phyloP scores from a whole-genome alignment of 23 red algal genomes.

The Gracilariopsis chorda region DNA sequence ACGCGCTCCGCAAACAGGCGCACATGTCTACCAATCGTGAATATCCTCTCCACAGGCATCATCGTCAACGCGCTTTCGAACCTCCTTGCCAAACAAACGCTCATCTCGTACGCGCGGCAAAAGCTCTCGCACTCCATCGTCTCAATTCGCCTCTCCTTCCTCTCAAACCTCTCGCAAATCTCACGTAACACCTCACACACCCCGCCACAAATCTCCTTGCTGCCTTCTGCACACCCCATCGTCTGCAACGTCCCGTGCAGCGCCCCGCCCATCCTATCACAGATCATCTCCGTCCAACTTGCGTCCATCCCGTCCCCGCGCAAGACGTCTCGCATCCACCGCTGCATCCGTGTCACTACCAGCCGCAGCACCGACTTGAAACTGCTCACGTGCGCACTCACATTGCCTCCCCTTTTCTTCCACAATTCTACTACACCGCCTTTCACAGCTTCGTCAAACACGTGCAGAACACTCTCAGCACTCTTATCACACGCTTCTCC shows the following conservation, averaged over 20 bases:
- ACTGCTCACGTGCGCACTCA: background rate
- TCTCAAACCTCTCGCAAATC: background rate
- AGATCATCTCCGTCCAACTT: background rate
- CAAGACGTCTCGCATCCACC: background rate
- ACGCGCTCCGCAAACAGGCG: too few relatives aligned
- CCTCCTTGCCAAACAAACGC: background rate
- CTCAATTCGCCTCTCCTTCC: too few relatives aligned
- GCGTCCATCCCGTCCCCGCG: background rate
- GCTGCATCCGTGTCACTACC: background rate
- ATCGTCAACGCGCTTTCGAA: too few relatives aligned
- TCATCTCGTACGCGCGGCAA: background rate
- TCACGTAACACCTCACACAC: background rate
- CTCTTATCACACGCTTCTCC: background rate
- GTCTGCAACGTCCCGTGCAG: background rate
- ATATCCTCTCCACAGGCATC: too few relatives aligned
- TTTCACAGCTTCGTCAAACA: background rate
- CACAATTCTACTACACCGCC: background rate
- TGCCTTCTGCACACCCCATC: background rate
- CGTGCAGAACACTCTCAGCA: background rate
- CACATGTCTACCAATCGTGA: too few relatives aligned
- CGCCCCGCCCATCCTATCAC: background rate
- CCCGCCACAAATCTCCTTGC: background rate
- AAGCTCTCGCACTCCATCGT: background rate
- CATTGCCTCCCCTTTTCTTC: background rate
- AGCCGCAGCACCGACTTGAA: background rate